Percentiles rank a stretch among this genome's conserved stretches.
These are phyloP conservation scores for Tuber melanosporum DNA, from an alignment of 495 filamentous ascomycete genomes.

Conservation along the genomic window DNA sequence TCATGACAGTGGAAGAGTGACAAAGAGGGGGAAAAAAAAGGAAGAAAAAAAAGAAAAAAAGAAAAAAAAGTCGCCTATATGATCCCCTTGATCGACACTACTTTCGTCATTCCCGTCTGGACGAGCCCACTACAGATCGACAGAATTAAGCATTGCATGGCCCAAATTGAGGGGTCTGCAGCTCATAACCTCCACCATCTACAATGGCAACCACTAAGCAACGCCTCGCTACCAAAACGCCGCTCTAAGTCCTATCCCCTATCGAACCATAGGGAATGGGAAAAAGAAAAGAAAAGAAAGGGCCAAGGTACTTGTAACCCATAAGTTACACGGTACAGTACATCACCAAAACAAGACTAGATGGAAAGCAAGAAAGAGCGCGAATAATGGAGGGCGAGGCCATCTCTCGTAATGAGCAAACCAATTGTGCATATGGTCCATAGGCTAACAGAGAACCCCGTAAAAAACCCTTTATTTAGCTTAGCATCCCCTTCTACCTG, in stretches of 20 bases:
- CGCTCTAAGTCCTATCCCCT: slow-evolving; percentile 4
- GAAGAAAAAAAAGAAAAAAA: neutral
- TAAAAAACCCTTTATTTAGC: neutral
- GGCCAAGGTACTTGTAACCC: neutral
- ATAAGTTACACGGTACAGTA: neutral
- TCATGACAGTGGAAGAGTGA: neutral
- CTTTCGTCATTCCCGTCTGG: slow-evolving; percentile 2
- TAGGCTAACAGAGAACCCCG: neutral
- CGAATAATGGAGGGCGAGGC: neutral
- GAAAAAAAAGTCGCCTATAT: neutral
- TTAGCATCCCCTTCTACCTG: neutral
- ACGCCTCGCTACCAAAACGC: neutral
- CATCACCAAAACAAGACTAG: neutral
- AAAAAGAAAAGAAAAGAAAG: neutral
- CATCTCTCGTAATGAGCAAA: neutral
- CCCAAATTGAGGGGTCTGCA: neutral
- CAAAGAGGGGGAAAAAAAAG: neutral
- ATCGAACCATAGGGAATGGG: neutral
- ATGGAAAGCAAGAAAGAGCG: neutral
- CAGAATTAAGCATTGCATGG: slow-evolving; percentile 4
- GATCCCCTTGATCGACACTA: neutral
- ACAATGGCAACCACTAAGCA: neutral
- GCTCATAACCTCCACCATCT: neutral
- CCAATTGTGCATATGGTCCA: neutral
- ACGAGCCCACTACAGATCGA: neutral